phyloP scores from a whole-genome alignment of 2,329 filamentous ascomycete genomes.

The Phyllosticta paracitricarpa region DNA sequence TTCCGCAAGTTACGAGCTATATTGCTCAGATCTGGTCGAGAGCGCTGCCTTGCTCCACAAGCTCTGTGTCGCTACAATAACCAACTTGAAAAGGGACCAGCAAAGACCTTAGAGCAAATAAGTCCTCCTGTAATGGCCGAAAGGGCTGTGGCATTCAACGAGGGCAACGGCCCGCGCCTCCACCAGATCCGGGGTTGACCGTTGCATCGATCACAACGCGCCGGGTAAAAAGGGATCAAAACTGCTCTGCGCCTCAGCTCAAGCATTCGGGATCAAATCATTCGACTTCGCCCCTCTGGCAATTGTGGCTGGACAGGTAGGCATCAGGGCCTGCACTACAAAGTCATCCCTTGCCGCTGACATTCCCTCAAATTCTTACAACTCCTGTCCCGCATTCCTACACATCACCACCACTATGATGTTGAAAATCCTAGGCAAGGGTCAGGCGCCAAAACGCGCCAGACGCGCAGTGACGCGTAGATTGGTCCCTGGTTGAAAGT shows the following conservation, averaged over 20 bases:
- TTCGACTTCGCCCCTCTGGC: background rate
- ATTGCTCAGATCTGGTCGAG: background rate
- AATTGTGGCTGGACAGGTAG: slow-evolving; percentile 1
- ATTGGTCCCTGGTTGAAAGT: slow-evolving; percentile 14
- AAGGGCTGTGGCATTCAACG: slow-evolving; percentile 38
- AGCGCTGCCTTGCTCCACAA: background rate
- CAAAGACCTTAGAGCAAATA: background rate
- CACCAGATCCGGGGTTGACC: slow-evolving; percentile 37
- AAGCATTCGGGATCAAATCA: slow-evolving; percentile 8
- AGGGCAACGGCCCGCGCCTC: slow-evolving; percentile 33
- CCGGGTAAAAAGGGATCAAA: slow-evolving; percentile 36
- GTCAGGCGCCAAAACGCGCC: slow-evolving; percentile 16
- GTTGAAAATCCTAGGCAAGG: slow-evolving; percentile 14
- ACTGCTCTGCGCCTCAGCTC: slow-evolving; percentile 16
- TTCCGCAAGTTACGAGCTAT: background rate
- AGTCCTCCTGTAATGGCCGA: slow-evolving; percentile 17
- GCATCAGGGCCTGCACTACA: slow-evolving; percentile 15
- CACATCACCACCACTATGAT: background rate
- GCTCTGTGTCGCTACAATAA: background rate
- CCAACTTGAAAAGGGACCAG: background rate
- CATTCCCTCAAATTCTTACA: slow-evolving; percentile 10
- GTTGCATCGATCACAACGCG: slow-evolving; percentile 37
- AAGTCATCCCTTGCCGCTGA: slow-evolving; percentile 21
- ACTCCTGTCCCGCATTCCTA: slow-evolving; percentile 22
- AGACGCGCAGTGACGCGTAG: slow-evolving; percentile 12